phyloP scores from a whole-genome alignment of 2,329 filamentous ascomycete species.

The Penicillium occitanis region DNA sequence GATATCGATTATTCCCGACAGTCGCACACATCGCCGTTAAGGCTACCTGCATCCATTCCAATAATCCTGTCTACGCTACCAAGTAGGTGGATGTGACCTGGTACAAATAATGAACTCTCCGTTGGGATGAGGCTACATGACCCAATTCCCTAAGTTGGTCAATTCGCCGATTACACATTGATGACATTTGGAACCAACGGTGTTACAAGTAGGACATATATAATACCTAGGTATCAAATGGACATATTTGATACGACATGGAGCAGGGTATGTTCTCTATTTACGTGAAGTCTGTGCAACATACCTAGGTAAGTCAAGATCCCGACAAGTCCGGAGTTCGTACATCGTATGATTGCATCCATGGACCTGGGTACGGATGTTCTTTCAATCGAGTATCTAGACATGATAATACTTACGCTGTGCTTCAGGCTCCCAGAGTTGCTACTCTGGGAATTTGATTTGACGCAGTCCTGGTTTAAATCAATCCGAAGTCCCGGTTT shows the following conservation, averaged over 20 bases:
- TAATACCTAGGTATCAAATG: no score
- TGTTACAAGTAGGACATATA: neutral
- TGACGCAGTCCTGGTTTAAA: neutral
- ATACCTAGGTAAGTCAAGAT: no score
- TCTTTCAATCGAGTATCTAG: neutral
- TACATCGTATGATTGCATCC: neutral
- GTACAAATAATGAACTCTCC: neutral
- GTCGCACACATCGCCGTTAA: conserved; percentile 3
- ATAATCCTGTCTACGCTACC: neutral
- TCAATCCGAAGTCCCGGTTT: neutral
- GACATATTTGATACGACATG: no score
- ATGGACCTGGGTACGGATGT: neutral
- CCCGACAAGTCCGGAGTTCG: no score
- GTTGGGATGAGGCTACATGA: neutral
- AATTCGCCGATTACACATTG: conserved; percentile 16
- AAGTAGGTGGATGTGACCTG: neutral
- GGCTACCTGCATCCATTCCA: conserved; percentile 7
- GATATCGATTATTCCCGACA: conserved; percentile 1
- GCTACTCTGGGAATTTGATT: neutral
- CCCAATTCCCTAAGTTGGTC: conserved; percentile 11
- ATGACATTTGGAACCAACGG: neutral
- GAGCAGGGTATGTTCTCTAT: neutral
- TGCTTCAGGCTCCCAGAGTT: neutral
- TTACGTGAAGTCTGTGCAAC: neutral
- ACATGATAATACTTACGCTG: neutral